phyloP scores from a whole-genome alignment of 2,329 filamentous ascomycete genomes.

The Biscogniauxia sp. region DNA sequence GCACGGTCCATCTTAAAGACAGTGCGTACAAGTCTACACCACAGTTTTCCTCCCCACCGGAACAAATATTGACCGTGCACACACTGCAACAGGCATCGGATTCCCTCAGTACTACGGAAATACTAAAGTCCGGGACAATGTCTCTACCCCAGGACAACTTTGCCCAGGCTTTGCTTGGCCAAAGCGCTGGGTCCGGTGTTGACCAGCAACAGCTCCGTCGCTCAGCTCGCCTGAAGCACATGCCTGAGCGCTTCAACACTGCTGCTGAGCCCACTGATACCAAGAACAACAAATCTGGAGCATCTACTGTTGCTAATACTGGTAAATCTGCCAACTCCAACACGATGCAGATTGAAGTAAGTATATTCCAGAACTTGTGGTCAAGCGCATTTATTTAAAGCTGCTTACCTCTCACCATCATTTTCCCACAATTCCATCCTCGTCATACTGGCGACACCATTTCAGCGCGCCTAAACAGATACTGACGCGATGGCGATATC shows the following conservation, averaged over 20 bases:
- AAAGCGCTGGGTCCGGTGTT: neutral
- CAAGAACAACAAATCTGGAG: neutral
- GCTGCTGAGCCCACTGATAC: neutral
- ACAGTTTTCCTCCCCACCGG: too few species aligned
- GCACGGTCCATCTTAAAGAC: too few species aligned
- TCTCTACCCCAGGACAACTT: neutral
- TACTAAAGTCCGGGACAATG: neutral
- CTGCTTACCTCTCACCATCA: neutral
- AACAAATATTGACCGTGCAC: too few species aligned
- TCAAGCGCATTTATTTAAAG: neutral
- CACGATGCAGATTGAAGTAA: constrained; percentile 31
- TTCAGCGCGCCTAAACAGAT: neutral
- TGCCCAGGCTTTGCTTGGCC: neutral
- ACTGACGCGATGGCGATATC: constrained; percentile 35
- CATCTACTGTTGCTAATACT: neutral
- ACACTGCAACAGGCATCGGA: neutral
- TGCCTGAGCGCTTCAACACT: neutral
- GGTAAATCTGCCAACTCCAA: neutral
- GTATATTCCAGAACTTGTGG: constrained; percentile 1
- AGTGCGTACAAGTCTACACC: too few species aligned
- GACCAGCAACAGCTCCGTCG: neutral
- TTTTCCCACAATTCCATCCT: neutral
- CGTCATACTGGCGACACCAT: neutral
- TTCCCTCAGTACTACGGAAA: neutral
- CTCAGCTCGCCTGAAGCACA: neutral